Evolutionary conservation across 768 basidiomycete species (phyloP).

Genomic region (Phaffia tasmanica): DNA sequence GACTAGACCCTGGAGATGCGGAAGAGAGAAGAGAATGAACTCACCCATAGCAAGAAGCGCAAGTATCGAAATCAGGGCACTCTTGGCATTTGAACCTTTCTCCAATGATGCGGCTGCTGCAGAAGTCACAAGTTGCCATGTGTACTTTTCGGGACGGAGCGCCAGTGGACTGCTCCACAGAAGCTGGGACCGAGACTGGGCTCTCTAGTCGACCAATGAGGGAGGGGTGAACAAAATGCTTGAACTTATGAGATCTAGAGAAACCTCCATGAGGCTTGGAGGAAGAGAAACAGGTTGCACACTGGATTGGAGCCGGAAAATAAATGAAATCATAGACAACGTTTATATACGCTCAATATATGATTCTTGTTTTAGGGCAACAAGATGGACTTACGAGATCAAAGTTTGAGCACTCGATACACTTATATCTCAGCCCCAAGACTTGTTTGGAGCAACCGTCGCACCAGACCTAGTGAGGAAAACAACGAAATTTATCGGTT

Average conservation of each 20-base stretch:
- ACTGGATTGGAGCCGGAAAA: background rate
- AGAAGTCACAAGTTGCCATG: conserved; percentile 62
- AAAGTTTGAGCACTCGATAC: conserved; percentile 31
- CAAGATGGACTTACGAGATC: conserved; percentile 24
- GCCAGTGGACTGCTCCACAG: conserved; percentile 3
- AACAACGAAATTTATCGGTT: too few species aligned
- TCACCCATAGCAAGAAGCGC: conserved; percentile 60
- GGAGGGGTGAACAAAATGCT: too few species aligned
- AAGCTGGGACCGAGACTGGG: conserved; percentile 5
- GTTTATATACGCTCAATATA: too few species aligned
- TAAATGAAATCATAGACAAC: too few species aligned
- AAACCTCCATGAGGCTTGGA: background rate
- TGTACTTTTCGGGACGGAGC: conserved; percentile 38
- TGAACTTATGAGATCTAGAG: too few species aligned
- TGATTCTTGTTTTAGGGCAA: too few species aligned
- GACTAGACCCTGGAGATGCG: background rate
- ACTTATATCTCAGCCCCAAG: conserved; percentile 34
- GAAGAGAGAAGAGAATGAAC: conserved; percentile 32
- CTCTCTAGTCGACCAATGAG: too few species aligned
- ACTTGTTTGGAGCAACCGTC: conserved; percentile 32
- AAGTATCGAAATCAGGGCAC: conserved; percentile 80
- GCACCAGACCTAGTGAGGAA: conserved; percentile 28
- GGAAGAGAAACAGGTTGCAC: conserved; percentile 1
- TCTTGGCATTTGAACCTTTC: conserved; percentile 57
- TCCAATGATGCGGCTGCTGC: conserved; percentile 59